A percentile compares a stretch with the other conserved stretches of the same genome.
These are phyloP conservation scores for Coprinopsis strossmayeri DNA, from an alignment of 768 basidiomycete species.

Conservation along the genomic window DNA sequence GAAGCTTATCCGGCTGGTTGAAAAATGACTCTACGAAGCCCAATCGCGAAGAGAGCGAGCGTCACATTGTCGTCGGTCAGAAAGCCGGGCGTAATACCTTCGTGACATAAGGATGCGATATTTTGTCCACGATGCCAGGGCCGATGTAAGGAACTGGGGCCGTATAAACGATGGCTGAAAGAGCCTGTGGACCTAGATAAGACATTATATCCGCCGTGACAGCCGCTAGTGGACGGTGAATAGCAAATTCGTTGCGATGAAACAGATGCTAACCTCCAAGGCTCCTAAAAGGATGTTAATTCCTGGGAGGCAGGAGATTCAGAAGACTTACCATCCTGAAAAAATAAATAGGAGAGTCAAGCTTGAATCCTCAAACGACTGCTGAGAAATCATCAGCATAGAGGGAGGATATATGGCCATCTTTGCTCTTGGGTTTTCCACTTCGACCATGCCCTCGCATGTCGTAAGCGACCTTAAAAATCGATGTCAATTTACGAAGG, in stretches of 20 bases:
- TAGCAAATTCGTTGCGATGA: not conserved
- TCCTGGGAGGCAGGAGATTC: not conserved
- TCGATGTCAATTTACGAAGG: not conserved
- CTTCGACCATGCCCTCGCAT: conserved; percentile 27
- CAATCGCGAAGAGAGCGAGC: conserved; percentile 14
- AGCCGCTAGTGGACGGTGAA: conserved; percentile 14
- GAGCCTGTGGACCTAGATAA: conserved; percentile 19
- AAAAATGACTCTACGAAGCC: conserved; percentile 22
- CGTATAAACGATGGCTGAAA: conserved; percentile 23
- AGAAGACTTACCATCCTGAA: conserved; percentile 23
- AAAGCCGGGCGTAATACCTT: conserved; percentile 17
- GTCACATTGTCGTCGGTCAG: conserved; percentile 17
- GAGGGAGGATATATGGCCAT: conserved; percentile 20
- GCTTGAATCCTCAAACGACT: conserved; percentile 21
- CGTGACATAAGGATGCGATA: conserved; percentile 17
- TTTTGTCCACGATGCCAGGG: conserved; percentile 14
- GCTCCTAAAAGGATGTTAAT: conserved; percentile 17
- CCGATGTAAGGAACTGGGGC: conserved; percentile 22
- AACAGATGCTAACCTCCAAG: conserved; percentile 19
- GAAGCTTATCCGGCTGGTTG: conserved; percentile 19
- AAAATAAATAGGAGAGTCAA: conserved; percentile 24
- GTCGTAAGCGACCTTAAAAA: conserved; percentile 26
- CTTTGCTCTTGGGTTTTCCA: conserved; percentile 22
- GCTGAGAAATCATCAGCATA: conserved; percentile 27
- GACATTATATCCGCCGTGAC: conserved; percentile 22